Evolutionary conservation across 2,329 filamentous ascomycete genomes (phyloP).

Genomic region (Pestalotiopsis sp.): DNA sequence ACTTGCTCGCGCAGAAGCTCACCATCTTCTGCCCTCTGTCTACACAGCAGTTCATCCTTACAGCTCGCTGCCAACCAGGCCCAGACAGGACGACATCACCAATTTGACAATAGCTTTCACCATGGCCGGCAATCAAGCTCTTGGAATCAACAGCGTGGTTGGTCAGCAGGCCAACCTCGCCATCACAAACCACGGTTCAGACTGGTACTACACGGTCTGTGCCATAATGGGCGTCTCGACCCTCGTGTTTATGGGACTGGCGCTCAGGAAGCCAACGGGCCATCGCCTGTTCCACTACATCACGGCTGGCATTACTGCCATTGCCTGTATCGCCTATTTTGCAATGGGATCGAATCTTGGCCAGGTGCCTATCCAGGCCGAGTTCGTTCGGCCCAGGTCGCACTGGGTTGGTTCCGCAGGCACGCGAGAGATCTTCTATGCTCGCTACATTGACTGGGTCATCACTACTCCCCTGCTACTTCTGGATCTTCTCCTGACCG

Average conservation of each 20-base stretch:
- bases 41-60: background rate
- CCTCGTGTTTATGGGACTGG: constrained; percentile 54
- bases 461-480: constrained; percentile 68
- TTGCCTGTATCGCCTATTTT: constrained; percentile 67
- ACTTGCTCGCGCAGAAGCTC: background rate
- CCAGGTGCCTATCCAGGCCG: constrained; percentile 63
- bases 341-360: constrained; percentile 69
- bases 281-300: constrained; percentile 69
- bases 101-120: background rate
- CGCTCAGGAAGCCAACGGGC: constrained; percentile 54
- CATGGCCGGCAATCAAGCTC: constrained; percentile 46
- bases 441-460: constrained; percentile 67
- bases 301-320: constrained; percentile 59
- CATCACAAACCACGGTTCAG: constrained; percentile 62
- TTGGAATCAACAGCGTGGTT: constrained; percentile 46
- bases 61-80: too few species aligned
- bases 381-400: constrained; percentile 50
- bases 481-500: constrained; percentile 64
- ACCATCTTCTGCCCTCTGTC: background rate
- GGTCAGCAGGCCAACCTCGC: constrained; percentile 57
- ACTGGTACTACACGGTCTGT: constrained; percentile 66
- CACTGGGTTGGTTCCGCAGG: constrained; percentile 47
- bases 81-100: background rate
- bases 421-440: constrained; percentile 68
- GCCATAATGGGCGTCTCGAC: constrained; percentile 60